A percentile compares a stretch with the other conserved stretches of the same genome.
Evolutionary conservation across 1,284 basidiomycete species (phyloP).

Genomic region (Irpex lacteus): DNA sequence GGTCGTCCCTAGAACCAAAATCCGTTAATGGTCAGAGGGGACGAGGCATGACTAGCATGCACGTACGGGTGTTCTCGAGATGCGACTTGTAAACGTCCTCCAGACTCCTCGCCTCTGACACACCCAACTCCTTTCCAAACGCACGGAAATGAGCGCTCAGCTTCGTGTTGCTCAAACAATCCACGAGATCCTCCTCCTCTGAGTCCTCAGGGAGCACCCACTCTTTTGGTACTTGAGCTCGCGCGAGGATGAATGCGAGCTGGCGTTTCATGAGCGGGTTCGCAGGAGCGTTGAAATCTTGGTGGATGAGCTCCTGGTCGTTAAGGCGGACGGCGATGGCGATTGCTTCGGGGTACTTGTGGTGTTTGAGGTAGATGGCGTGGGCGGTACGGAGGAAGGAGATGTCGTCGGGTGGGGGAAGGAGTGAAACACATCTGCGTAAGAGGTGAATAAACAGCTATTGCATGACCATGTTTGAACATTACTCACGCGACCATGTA

Average conservation of each 20-base stretch:
- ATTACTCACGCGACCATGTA: conserved; percentile 90
- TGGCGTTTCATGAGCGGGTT: conserved; percentile 96
- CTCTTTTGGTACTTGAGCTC: conserved; percentile 88
- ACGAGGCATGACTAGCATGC: not conserved
- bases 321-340: conserved; percentile 85
- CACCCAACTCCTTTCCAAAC: conserved; percentile 95
- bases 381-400: conserved; percentile 91
- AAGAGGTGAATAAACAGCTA: not conserved
- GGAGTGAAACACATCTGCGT: conserved; percentile 81
- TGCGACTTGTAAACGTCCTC: conserved; percentile 99
- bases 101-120: conserved; percentile 85
- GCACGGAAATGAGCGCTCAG: conserved; percentile 85
- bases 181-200: conserved; percentile 79
- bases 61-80: conserved; percentile 82
- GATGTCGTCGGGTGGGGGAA: conserved; percentile 92
- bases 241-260: conserved; percentile 90
- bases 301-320: conserved; percentile 77
- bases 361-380: conserved; percentile 85
- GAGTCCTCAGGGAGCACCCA: conserved; percentile 69
- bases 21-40: not conserved
- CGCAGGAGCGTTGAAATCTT: conserved; percentile 84
- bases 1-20: conserved; percentile 45
- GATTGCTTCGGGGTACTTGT: conserved; percentile 91
- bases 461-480: not conserved
- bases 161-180: conserved; percentile 82